These are phyloP conservation scores for Suhomyces chickasaworum DNA, from an alignment of 1,139 yeast species.

Conservation along the genomic window DNA sequence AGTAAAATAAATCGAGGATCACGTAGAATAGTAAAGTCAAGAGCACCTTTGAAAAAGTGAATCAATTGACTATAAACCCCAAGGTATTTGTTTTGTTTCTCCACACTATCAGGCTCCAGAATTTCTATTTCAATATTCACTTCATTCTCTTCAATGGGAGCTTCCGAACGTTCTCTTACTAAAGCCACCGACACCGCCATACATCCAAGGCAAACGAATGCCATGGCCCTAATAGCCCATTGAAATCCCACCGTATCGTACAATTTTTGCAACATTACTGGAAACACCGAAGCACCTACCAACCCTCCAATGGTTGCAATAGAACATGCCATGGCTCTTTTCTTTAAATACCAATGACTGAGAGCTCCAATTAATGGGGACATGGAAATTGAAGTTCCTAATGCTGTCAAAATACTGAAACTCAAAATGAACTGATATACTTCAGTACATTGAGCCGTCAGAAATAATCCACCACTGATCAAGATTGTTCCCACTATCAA, in stretches of 20 bases:
- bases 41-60: slow-evolving; percentile 27
- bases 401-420: slow-evolving; percentile 57
- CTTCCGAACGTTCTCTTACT: slow-evolving; percentile 40
- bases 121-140: neutral
- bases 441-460: slow-evolving; percentile 52
- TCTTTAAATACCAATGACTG: slow-evolving; percentile 61
- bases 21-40: slow-evolving; percentile 46
- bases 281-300: slow-evolving; percentile 62
- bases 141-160: neutral
- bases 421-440: slow-evolving; percentile 63
- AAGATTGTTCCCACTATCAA: slow-evolving; percentile 49
- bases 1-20: slow-evolving; percentile 43
- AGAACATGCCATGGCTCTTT: slow-evolving; percentile 58
- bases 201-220: slow-evolving; percentile 47
- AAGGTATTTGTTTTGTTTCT: neutral
- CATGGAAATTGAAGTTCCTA: slow-evolving; percentile 59
- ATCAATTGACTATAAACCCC: neutral
- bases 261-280: slow-evolving; percentile 53
- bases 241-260: slow-evolving; percentile 53
- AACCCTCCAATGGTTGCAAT: slow-evolving; percentile 64
- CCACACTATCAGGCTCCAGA: neutral
- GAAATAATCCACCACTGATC: slow-evolving; percentile 50
- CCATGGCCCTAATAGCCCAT: slow-evolving; percentile 64
- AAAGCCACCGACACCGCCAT: slow-evolving; percentile 40
- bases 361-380: slow-evolving; percentile 61